A percentile compares a stretch with the other conserved stretches of the same genome.
Evolutionary conservation across 2,329 filamentous ascomycete genomes (phyloP).

Genomic region (Ceratocystis cacaofunesta): DNA sequence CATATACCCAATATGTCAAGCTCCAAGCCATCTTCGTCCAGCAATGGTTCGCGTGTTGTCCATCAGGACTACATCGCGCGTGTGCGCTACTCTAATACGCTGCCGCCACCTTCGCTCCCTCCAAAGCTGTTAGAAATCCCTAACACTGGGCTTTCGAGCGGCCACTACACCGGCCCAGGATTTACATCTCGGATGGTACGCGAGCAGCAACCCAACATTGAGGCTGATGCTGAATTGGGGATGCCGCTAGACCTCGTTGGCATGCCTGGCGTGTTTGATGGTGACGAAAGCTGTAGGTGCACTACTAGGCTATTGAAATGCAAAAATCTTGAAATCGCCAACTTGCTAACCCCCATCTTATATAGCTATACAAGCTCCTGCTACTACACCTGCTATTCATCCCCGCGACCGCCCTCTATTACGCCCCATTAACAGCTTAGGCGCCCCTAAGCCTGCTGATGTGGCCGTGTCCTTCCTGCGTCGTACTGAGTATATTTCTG

Average conservation of each 20-base stretch:
- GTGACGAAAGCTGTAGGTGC: constrained; percentile 73
- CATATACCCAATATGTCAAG: constrained; percentile 9
- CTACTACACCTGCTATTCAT: constrained; percentile 56
- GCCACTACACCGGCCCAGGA: constrained; percentile 76
- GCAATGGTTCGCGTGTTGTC: constrained; percentile 41
- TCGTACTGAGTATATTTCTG: constrained; percentile 87
- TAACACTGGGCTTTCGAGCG: constrained; percentile 72
- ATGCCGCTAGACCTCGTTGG: constrained; percentile 95
- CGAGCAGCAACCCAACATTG: constrained; percentile 89
- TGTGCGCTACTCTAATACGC: constrained; percentile 86
- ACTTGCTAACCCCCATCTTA: neutral
- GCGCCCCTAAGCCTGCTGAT: constrained; percentile 64
- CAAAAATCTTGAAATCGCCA: neutral
- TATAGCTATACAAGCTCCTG: constrained; percentile 65
- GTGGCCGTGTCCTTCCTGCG: constrained; percentile 83
- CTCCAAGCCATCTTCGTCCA: constrained; percentile 11
- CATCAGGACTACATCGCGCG: constrained; percentile 97
- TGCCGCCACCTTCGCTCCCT: constrained; percentile 84
- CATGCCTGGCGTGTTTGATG: constrained; percentile 87
- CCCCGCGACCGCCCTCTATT: constrained; percentile 74
- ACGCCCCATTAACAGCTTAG: constrained; percentile 67
- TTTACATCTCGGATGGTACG: constrained; percentile 81
- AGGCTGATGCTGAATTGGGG: constrained; percentile 91
- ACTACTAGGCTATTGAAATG: neutral
- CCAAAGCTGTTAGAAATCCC: constrained; percentile 96